A percentile compares a stretch with the other conserved stretches of the same genome.
Evolutionary conservation across 176 grass and related monocot species (phyloP).

Genomic region (Tillandsia leiboldiana): DNA sequence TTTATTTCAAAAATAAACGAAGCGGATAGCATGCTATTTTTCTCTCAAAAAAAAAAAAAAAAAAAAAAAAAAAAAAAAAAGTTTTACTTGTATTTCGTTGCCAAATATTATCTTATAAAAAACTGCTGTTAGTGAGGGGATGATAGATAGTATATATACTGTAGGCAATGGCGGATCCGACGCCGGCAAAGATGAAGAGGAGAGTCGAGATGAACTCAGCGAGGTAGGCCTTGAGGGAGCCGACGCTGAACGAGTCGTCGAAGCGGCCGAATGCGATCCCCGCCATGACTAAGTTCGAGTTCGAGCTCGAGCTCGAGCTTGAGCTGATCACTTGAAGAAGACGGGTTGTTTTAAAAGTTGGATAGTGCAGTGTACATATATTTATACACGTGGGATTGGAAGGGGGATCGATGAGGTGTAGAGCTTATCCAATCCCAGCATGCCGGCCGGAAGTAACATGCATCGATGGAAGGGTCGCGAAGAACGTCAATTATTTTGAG

Average conservation of each 20-base stretch:
- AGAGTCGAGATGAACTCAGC: conserved; percentile 81
- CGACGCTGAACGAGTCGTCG: conserved; percentile 51
- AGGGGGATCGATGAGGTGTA: not conserved
- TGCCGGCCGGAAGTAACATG: not conserved
- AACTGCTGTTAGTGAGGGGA: not conserved
- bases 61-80: too few relatives aligned
- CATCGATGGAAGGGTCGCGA: not conserved
- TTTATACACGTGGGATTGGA: not conserved
- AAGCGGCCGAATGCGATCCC: conserved; percentile 54
- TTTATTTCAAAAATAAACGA: too few relatives aligned
- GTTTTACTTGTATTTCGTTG: not conserved
- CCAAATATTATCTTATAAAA: too few relatives aligned
- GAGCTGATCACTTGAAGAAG: not conserved
- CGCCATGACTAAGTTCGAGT: not conserved
- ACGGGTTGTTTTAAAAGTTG: not conserved
- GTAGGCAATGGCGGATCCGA: conserved; percentile 73
- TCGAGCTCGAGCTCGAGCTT: too few relatives aligned
- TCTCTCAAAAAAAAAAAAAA: too few relatives aligned
- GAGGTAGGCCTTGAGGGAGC: conserved; percentile 52
- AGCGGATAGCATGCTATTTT: too few relatives aligned
- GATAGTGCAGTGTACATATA: not conserved
- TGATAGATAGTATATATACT: conserved; percentile 29
- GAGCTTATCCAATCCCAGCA: conserved; percentile 1
- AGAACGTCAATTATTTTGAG: not conserved
- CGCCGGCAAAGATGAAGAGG: conserved; percentile 68